These are phyloP conservation scores for Rhynchospora tenuis DNA, from an alignment of 176 grass and related monocot genomes.

Conservation along the genomic window DNA sequence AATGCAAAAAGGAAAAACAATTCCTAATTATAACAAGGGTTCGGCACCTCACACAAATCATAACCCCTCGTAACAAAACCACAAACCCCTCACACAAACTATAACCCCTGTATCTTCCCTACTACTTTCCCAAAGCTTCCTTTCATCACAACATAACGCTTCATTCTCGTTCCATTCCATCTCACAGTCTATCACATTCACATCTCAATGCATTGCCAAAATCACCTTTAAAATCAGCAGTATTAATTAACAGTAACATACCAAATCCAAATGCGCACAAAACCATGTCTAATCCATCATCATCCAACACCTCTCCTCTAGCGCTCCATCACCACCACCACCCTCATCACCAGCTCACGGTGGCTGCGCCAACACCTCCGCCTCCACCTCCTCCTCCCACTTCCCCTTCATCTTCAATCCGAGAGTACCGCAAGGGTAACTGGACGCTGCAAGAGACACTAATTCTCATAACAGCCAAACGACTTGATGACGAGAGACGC, in stretches of 20 bases:
- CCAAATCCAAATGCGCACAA: conserved; percentile 33
- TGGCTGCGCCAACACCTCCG: not conserved
- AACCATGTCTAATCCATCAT: conserved; percentile 41
- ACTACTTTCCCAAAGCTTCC: conserved; percentile 5
- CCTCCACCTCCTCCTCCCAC: conserved; percentile 37
- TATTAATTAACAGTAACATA: not conserved
- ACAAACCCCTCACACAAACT: conserved; percentile 17
- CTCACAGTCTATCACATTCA: not conserved
- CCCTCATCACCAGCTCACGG: not conserved
- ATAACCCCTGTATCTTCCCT: not conserved
- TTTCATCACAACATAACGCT: not conserved
- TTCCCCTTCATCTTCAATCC: conserved; percentile 37
- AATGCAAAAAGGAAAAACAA: not conserved
- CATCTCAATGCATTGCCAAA: not conserved
- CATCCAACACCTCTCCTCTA: conserved; percentile 30
- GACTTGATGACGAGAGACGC: conserved; percentile 83
- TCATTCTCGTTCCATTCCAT: not conserved
- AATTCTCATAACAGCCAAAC: conserved; percentile 89
- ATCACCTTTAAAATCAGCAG: not conserved
- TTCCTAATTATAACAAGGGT: not conserved
- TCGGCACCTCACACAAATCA: conserved; percentile 4
- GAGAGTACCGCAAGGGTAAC: conserved; percentile 98
- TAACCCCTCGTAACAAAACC: conserved; percentile 15
- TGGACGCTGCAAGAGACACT: conserved; percentile 96
- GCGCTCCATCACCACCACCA: conserved; percentile 24